Percentiles rank a stretch among this genome's conserved stretches.
Conservation (phyloP, 208 protist species). For the Leishmania martiniquensis region DNA sequence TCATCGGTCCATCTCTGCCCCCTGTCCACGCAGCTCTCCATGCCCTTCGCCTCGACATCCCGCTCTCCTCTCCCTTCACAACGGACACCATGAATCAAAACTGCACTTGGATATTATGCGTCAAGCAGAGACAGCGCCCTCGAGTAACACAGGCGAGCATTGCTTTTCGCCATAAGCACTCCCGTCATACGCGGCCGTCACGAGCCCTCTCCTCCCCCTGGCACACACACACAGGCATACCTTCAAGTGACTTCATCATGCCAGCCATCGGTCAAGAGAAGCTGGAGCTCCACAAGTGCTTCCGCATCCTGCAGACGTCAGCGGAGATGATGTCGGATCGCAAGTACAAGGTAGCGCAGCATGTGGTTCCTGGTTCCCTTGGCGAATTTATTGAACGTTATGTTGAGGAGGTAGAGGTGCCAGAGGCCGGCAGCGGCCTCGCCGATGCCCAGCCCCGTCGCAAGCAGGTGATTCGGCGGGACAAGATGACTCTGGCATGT, state of each 20-base stretch:
- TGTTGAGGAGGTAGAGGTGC: constrained; percentile 34
- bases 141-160: not conserved
- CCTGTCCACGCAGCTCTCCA: not conserved
- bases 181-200: not conserved
- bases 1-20: not conserved
- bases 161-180: not conserved
- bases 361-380: constrained; percentile 52
- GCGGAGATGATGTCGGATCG: constrained; percentile 89
- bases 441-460: constrained; percentile 6
- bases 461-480: constrained; percentile 59
- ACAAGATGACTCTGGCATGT: constrained; percentile 85
- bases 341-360: constrained; percentile 65
- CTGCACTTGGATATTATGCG: not conserved
- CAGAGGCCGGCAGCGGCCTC: constrained; percentile 1
- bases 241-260: no score
- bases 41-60: not conserved
- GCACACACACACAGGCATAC: not conserved
- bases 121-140: not conserved
- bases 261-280: constrained; percentile 76
- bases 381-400: constrained; percentile 76
- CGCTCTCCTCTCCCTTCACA: not conserved
- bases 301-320: constrained; percentile 79
- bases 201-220: not conserved
- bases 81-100: not conserved
- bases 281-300: constrained; percentile 75